Evolutionary conservation across 129 eudicot genomes (phyloP).

Genomic region (Cynara cardunculus): DNA sequence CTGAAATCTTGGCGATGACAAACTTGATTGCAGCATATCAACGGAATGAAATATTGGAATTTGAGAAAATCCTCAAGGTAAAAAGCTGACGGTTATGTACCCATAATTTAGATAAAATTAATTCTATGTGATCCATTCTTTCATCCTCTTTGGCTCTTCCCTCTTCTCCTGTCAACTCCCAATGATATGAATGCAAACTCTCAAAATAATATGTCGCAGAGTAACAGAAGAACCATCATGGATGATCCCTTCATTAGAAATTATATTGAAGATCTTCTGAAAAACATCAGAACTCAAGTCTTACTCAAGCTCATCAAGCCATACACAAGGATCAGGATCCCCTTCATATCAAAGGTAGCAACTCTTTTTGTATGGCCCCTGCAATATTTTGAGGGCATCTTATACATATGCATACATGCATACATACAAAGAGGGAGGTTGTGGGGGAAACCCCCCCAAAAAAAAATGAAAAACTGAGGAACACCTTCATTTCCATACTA

Average conservation of each 20-base stretch:
- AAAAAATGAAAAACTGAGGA: not conserved
- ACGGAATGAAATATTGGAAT: conserved; percentile 95
- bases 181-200: not conserved
- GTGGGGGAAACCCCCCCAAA: not conserved
- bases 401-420: not conserved
- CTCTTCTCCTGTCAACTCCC: not conserved
- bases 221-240: conserved; percentile 97
- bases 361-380: not conserved
- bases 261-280: conserved; percentile 93
- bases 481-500: no score
- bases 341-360: conserved; percentile 87
- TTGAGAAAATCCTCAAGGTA: conserved; percentile 98
- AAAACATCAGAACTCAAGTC: conserved; percentile 95
- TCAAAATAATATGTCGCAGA: conserved; percentile 40
- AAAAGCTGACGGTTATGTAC: not conserved
- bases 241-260: conserved; percentile 93
- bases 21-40: conserved; percentile 97
- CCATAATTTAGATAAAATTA: not conserved
- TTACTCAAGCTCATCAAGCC: conserved; percentile 97
- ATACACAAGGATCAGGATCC: conserved; percentile 94
- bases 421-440: not conserved
- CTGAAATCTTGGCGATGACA: conserved; percentile 97
- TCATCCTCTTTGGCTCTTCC: not conserved
- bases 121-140: not conserved
- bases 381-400: not conserved